Evolutionary conservation across 352 stramenopile genomes (phyloP).

Genomic region (Pythium coloratum): DNA sequence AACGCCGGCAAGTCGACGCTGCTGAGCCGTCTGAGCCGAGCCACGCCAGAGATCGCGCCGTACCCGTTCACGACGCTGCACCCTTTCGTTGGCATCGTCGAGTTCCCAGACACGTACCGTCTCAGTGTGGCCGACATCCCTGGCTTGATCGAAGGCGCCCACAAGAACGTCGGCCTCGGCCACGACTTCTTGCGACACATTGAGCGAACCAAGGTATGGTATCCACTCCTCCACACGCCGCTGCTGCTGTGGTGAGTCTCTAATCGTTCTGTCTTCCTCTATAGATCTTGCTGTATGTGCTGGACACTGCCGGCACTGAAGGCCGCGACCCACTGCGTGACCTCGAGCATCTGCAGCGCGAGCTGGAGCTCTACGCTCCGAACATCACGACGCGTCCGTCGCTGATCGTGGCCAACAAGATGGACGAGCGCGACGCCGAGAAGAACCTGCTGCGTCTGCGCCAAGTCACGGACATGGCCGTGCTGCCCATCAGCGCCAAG

Average conservation of each 20-base stretch:
- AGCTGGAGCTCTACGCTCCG: slow-evolving; percentile 86
- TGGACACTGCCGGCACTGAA: slow-evolving; percentile 79
- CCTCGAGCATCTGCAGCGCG: slow-evolving; percentile 76
- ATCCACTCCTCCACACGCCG: too few relatives aligned
- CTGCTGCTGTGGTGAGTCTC: neutral
- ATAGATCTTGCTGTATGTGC: slow-evolving; percentile 86
- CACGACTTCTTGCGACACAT: slow-evolving; percentile 99
- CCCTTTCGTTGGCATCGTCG: slow-evolving; percentile 94
- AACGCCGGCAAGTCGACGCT: slow-evolving; percentile 98
- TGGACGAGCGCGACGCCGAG: slow-evolving; percentile 85
- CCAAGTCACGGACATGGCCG: slow-evolving; percentile 65
- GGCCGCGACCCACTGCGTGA: slow-evolving; percentile 76
- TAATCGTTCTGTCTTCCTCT: neutral
- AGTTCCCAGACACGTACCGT: slow-evolving; percentile 93
- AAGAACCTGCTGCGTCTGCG: slow-evolving; percentile 75
- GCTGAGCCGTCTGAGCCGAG: slow-evolving; percentile 91
- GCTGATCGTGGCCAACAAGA: slow-evolving; percentile 89
- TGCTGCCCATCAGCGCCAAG: slow-evolving; percentile 82
- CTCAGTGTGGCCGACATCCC: slow-evolving; percentile 90
- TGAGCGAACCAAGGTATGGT: slow-evolving; percentile 93
- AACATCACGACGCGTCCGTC: slow-evolving; percentile 85
- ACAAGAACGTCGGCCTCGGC: slow-evolving; percentile 97
- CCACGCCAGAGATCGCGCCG: slow-evolving; percentile 93
- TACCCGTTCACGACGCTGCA: slow-evolving; percentile 99
- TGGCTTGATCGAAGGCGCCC: slow-evolving; percentile 89